These are phyloP conservation scores for Theileria sp. DNA, from an alignment of 169 alveolate genomes.

Conservation along the genomic window DNA sequence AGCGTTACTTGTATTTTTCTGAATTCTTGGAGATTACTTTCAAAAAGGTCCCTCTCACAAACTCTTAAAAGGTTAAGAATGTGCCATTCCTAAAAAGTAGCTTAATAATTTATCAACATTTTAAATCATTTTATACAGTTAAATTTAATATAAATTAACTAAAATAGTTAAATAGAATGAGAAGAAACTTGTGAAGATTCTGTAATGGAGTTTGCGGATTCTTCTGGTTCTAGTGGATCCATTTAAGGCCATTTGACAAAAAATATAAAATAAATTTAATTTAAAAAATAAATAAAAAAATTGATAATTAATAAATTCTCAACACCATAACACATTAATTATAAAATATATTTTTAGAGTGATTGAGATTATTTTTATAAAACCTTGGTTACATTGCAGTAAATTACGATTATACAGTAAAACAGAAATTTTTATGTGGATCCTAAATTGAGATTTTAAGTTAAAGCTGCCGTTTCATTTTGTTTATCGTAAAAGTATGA, in stretches of 20 bases:
- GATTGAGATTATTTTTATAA: background rate
- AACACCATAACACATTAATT: constrained; percentile 1
- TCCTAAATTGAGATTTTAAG: background rate
- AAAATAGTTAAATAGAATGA: background rate
- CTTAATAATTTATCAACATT: background rate
- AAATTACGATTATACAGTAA: background rate
- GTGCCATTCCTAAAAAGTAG: constrained; percentile 41
- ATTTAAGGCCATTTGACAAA: background rate
- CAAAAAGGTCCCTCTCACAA: constrained; percentile 57
- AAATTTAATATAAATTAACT: background rate
- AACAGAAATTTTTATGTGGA: no score
- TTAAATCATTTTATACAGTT: background rate
- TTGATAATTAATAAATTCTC: background rate
- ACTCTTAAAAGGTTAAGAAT: constrained; percentile 43
- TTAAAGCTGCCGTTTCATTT: background rate
- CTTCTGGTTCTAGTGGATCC: background rate
- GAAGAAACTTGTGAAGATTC: constrained; percentile 18
- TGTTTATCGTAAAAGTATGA: constrained; percentile 56
- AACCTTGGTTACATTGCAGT: background rate
- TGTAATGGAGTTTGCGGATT: background rate
- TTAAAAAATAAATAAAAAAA: background rate
- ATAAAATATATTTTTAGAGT: background rate
- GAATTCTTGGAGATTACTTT: constrained; percentile 53
- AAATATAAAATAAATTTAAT: background rate
- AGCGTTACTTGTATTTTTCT: constrained; percentile 44